These are phyloP conservation scores for Acacia crassicarpa DNA, from an alignment of 306 rosid species.

Conservation along the genomic window DNA sequence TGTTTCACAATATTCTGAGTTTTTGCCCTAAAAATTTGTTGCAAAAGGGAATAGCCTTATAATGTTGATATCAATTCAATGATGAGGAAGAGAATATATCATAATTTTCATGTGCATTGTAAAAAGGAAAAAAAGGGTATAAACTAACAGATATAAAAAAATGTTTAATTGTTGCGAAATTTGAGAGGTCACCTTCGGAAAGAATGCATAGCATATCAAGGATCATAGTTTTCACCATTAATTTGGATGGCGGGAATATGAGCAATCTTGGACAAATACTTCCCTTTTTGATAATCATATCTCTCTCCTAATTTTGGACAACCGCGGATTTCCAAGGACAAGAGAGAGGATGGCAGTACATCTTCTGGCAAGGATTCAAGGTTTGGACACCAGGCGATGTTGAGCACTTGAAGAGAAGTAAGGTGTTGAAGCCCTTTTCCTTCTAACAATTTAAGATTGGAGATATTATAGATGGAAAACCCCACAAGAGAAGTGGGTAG, in stretches of 20 bases:
- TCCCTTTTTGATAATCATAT: too few relatives aligned
- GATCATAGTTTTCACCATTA: too few relatives aligned
- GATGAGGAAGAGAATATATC: neutral
- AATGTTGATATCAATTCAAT: too few relatives aligned
- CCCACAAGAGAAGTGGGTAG: neutral
- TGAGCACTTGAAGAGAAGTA: neutral
- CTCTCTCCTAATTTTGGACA: slow-evolving; percentile 2
- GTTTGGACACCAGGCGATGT: neutral
- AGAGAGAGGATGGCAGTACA: neutral
- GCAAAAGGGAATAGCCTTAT: too few relatives aligned
- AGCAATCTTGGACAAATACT: too few relatives aligned
- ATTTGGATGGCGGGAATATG: too few relatives aligned
- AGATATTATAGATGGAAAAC: accelerated
- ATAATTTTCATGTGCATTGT: too few relatives aligned
- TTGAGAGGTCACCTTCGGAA: too few relatives aligned
- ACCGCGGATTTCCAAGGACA: accelerated
- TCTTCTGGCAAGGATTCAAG: slow-evolving; percentile 2
- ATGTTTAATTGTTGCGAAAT: too few relatives aligned
- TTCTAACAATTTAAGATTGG: neutral
- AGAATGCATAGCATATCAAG: too few relatives aligned
- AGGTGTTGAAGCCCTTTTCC: slow-evolving; percentile 2
- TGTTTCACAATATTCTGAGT: too few relatives aligned
- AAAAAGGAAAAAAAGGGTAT: neutral
- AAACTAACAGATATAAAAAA: neutral
- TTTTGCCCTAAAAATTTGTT: too few relatives aligned